Conservation (phyloP, 495 filamentous ascomycete genomes). For the Delitschia confertaspora region DNA sequence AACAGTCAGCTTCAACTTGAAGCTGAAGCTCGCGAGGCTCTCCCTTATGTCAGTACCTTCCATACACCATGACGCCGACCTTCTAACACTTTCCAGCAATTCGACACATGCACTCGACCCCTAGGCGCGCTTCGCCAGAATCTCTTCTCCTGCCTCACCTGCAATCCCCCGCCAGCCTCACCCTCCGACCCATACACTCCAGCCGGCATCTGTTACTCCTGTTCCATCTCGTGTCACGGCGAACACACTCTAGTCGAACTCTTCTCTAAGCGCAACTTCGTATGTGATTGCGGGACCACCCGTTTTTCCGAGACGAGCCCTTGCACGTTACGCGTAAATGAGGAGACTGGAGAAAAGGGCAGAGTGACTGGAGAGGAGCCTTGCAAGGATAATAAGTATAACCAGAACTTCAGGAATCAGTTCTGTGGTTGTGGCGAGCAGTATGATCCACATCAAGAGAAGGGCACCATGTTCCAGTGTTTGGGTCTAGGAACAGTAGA, state of each 20-base stretch:
- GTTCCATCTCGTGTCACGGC: slow-evolving; percentile 92
- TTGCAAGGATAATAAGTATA: slow-evolving; percentile 71
- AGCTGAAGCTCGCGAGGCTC: slow-evolving; percentile 83
- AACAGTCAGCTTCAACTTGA: slow-evolving; percentile 83
- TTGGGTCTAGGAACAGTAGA: slow-evolving; percentile 71
- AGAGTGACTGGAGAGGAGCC: slow-evolving; percentile 65
- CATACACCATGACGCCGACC: not conserved
- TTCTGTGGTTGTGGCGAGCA: slow-evolving; percentile 86
- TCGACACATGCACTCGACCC: slow-evolving; percentile 81
- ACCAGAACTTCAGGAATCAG: slow-evolving; percentile 84
- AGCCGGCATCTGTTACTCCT: slow-evolving; percentile 90
- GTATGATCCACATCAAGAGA: slow-evolving; percentile 78
- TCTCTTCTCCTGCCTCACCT: slow-evolving; percentile 86
- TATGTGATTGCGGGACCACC: slow-evolving; percentile 92
- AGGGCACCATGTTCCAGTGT: slow-evolving; percentile 99
- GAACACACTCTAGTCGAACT: slow-evolving; percentile 93
- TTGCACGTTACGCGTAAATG: slow-evolving; percentile 70
- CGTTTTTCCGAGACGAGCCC: slow-evolving; percentile 58
- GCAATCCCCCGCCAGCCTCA: slow-evolving; percentile 66
- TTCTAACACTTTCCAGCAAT: slow-evolving; percentile 49
- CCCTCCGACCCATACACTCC: slow-evolving; percentile 55
- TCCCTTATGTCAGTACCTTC: slow-evolving; percentile 64
- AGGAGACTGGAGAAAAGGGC: slow-evolving; percentile 63
- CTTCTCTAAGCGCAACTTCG: slow-evolving; percentile 89
- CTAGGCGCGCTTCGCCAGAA: slow-evolving; percentile 79